These are phyloP conservation scores for Gastrodia elata DNA, from an alignment of 106 monocot species.

Conservation along the genomic window DNA sequence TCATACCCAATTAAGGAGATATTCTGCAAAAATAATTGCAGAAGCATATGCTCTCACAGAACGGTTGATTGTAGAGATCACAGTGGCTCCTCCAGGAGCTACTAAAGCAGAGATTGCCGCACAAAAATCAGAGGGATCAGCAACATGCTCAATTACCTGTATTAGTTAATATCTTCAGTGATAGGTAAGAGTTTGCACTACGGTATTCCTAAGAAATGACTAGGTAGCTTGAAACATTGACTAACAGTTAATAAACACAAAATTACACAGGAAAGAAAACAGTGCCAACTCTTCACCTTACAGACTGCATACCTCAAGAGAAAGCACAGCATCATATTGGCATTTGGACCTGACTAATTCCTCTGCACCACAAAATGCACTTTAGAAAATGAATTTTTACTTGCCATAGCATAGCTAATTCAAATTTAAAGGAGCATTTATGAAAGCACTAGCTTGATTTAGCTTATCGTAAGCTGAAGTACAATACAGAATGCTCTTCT, in stretches of 20 bases:
- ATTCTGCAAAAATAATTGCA: conserved; percentile 89
- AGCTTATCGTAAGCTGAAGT: too few species aligned
- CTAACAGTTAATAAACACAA: not conserved
- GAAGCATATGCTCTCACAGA: conserved; percentile 84
- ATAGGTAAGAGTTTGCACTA: not conserved
- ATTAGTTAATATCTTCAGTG: not conserved
- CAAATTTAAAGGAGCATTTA: not conserved
- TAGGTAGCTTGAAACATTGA: not conserved
- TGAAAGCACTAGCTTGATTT: not conserved
- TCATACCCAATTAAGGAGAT: conserved; percentile 90
- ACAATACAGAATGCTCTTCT: not conserved
- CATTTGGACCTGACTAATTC: conserved; percentile 60
- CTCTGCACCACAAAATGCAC: conserved; percentile 34
- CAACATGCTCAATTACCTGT: conserved; percentile 98
- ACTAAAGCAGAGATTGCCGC: conserved; percentile 61
- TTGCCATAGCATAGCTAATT: not conserved
- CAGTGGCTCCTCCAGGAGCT: conserved; percentile 56
- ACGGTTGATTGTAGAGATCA: conserved; percentile 85
- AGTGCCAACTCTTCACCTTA: conserved; percentile 4
- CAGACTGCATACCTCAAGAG: conserved; percentile 70
- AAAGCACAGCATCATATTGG: conserved; percentile 90
- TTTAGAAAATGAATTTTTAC: not conserved
- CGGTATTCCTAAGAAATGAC: not conserved
- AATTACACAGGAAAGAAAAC: not conserved
- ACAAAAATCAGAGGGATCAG: conserved; percentile 75